These are phyloP conservation scores for Termitomyces sp. DNA, from an alignment of 768 basidiomycete genomes.

Conservation along the genomic window DNA sequence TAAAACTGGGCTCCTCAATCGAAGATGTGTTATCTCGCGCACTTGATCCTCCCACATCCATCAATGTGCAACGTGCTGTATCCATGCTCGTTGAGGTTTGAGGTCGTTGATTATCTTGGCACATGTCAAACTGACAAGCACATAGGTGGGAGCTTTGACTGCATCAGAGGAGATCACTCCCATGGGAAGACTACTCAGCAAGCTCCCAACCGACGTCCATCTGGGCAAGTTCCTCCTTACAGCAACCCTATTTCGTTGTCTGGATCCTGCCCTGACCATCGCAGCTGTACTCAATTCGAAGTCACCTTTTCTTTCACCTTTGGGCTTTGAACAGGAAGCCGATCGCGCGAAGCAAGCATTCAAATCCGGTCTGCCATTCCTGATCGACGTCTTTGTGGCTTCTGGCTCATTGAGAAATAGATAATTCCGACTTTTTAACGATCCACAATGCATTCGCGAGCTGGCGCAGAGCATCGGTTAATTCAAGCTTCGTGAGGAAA, in stretches of 20 bases:
- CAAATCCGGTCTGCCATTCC: slow-evolving; percentile 52
- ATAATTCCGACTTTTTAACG: slow-evolving; percentile 93
- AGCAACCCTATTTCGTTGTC: slow-evolving; percentile 78
- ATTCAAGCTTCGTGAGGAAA: slow-evolving; percentile 54
- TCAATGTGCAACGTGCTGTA: slow-evolving; percentile 89
- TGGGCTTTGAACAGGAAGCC: slow-evolving; percentile 84
- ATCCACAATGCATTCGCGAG: slow-evolving; percentile 85
- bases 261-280: slow-evolving; percentile 96
- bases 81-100: slow-evolving; percentile 83
- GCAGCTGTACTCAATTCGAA: slow-evolving; percentile 91
- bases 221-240: slow-evolving; percentile 89
- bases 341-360: slow-evolving; percentile 80
- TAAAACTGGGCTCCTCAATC: slow-evolving; percentile 78
- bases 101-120: not conserved
- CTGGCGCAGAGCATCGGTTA: slow-evolving; percentile 76
- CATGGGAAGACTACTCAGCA: slow-evolving; percentile 85
- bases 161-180: slow-evolving; percentile 87
- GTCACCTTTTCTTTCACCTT: slow-evolving; percentile 86
- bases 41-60: slow-evolving; percentile 79
- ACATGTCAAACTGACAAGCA: not conserved
- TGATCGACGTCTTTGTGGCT: not conserved
- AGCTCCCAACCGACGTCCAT: slow-evolving; percentile 93
- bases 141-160: slow-evolving; percentile 81
- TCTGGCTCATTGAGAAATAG: slow-evolving; percentile 31
- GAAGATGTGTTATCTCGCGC: slow-evolving; percentile 87